Conservation (phyloP, 1,139 yeast species). For the Pichia sp. region DNA sequence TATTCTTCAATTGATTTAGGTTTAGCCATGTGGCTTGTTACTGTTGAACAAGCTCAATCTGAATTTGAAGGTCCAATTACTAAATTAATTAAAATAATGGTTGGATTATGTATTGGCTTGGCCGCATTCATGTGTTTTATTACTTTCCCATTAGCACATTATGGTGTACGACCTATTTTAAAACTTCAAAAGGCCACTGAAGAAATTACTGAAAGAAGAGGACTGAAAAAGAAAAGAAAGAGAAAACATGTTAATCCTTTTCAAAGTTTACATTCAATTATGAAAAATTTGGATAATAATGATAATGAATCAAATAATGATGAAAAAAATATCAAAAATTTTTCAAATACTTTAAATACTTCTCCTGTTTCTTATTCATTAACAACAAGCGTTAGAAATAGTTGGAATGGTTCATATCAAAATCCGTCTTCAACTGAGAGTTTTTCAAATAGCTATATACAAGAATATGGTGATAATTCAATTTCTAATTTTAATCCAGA, state of each 20-base stretch:
- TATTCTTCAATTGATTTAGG: slow-evolving; percentile 50
- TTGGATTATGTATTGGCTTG: slow-evolving; percentile 75
- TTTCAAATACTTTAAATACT: background rate
- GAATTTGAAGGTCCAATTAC: slow-evolving; percentile 60
- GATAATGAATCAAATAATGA: background rate
- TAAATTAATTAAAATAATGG: slow-evolving; percentile 58
- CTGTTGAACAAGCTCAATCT: slow-evolving; percentile 58
- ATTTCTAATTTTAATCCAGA: background rate
- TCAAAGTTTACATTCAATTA: slow-evolving; percentile 1
- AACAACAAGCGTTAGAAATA: slow-evolving; percentile 9
- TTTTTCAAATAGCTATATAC: slow-evolving; percentile 11
- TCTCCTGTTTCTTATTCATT: background rate
- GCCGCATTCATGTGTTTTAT: slow-evolving; percentile 68
- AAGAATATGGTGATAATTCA: background rate
- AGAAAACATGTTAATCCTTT: slow-evolving; percentile 10
- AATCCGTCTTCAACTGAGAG: slow-evolving; percentile 22
- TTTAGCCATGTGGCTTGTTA: slow-evolving; percentile 65
- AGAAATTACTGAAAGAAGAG: slow-evolving; percentile 36
- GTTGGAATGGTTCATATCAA: slow-evolving; percentile 16
- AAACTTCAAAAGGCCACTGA: slow-evolving; percentile 81
- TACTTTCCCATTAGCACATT: slow-evolving; percentile 78
- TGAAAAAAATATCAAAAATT: background rate
- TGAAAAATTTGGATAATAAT: slow-evolving; percentile 1
- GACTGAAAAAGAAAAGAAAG: slow-evolving; percentile 19
- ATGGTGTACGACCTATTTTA: slow-evolving; percentile 80